Percentiles rank a stretch among this genome's conserved stretches.
Conservation (phyloP, 2,329 filamentous ascomycete species). For the Exophiala oligosperma region DNA sequence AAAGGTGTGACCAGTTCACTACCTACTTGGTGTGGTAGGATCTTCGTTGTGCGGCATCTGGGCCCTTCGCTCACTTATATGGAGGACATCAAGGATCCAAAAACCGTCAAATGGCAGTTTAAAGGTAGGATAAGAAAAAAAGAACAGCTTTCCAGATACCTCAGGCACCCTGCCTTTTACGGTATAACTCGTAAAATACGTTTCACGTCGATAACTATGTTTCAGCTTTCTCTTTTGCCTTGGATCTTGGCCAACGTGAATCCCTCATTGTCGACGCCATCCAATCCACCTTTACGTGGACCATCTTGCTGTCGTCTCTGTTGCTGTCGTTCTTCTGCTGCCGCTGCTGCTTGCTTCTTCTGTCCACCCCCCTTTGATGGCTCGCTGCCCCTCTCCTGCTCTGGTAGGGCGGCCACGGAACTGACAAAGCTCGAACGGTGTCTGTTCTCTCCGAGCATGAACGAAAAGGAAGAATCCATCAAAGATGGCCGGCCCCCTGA, state of each 20-base stretch:
- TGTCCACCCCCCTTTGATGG: constrained; percentile 31
- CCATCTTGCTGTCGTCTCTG: constrained; percentile 28
- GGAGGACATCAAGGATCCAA: too few species aligned
- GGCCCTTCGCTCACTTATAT: too few species aligned
- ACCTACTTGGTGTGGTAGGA: too few species aligned
- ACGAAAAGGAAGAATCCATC: constrained; percentile 49
- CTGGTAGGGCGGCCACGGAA: constrained; percentile 45
- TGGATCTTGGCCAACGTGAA: constrained; percentile 42
- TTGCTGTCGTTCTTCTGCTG: too few species aligned
- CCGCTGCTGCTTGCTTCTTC: constrained; percentile 30
- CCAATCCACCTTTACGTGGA: constrained; percentile 21
- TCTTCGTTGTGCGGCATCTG: too few species aligned
- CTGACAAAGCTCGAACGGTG: constrained; percentile 48
- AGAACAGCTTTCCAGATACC: too few species aligned
- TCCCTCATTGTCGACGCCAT: constrained; percentile 37
- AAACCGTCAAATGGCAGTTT: too few species aligned
- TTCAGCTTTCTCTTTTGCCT: constrained; percentile 21
- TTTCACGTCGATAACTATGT: not conserved
- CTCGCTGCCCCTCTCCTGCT: constrained; percentile 41
- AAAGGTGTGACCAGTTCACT: too few species aligned
- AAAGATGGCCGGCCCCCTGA: constrained; percentile 40
- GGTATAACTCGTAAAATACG: too few species aligned
- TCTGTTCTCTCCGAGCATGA: constrained; percentile 50
- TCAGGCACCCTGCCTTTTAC: too few species aligned
- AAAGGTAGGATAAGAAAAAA: too few species aligned